Evolutionary conservation across 139 green algal genomes (phyloP).

Genomic region (Micromonas commoda): DNA sequence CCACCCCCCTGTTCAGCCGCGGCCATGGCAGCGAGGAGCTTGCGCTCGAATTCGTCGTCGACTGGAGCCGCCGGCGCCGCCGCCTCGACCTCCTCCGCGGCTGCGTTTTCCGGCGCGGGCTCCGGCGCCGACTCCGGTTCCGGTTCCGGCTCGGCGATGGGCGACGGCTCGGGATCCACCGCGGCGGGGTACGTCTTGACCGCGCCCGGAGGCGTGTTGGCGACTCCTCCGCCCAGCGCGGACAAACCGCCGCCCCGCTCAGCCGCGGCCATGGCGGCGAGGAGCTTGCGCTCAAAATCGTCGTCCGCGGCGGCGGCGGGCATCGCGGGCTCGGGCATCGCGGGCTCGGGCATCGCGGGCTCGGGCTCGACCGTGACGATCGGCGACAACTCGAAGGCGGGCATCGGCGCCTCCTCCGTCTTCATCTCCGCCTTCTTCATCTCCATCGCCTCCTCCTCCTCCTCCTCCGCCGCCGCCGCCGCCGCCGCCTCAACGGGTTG

Average conservation of each 20-base stretch:
- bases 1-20: neutral
- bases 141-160: neutral
- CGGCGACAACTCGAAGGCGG: neutral
- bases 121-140: neutral
- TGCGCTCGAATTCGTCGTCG: neutral
- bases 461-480: neutral
- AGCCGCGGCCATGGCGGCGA: neutral
- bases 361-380: neutral
- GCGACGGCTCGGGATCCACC: neutral
- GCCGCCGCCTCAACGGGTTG: neutral
- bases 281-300: slow-evolving; percentile 10
- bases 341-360: neutral
- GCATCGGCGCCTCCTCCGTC: neutral
- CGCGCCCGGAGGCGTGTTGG: neutral
- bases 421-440: neutral
- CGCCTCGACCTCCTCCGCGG: neutral
- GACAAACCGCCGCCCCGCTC: neutral
- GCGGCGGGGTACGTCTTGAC: neutral
- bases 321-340: neutral
- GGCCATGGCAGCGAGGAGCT: neutral
- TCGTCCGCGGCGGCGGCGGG: neutral
- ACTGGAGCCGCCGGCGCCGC: neutral
- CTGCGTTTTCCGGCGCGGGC: neutral
- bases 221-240: neutral
- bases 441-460: neutral